Conservation (phyloP, 2,329 filamentous ascomycete genomes). For the Trichoderma harzianum region DNA sequence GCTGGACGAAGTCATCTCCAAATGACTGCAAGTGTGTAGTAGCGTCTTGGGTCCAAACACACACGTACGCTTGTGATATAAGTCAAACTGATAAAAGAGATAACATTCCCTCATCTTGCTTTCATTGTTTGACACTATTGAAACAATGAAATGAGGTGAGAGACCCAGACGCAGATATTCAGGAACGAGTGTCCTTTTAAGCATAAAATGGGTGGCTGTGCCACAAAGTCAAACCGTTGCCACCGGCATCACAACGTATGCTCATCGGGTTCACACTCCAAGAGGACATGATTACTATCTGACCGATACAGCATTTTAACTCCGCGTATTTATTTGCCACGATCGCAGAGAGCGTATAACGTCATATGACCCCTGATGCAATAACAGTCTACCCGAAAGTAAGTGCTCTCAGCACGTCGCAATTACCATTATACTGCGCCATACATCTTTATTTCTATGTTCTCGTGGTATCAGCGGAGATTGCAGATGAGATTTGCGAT, state of each 20-base stretch:
- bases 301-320: neutral
- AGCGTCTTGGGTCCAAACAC: neutral
- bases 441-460: neutral
- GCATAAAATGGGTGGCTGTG: slow-evolving; percentile 1
- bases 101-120: neutral
- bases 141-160: neutral
- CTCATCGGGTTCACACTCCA: neutral
- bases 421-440: neutral
- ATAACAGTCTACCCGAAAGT: neutral
- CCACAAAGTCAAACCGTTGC: slow-evolving; percentile 5
- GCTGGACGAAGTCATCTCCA: neutral
- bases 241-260: slow-evolving; percentile 11
- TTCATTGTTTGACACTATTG: neutral
- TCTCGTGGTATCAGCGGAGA: neutral
- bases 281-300: neutral
- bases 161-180: neutral
- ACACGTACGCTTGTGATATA: neutral
- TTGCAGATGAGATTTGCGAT: neutral
- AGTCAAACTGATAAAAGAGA: neutral
- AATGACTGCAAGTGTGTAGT: neutral
- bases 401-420: neutral
- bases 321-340: neutral
- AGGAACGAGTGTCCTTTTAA: neutral
- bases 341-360: neutral
- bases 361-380: neutral